Conservation (phyloP, 257 asterid genomes). For the Solanum pinnatisectum region DNA sequence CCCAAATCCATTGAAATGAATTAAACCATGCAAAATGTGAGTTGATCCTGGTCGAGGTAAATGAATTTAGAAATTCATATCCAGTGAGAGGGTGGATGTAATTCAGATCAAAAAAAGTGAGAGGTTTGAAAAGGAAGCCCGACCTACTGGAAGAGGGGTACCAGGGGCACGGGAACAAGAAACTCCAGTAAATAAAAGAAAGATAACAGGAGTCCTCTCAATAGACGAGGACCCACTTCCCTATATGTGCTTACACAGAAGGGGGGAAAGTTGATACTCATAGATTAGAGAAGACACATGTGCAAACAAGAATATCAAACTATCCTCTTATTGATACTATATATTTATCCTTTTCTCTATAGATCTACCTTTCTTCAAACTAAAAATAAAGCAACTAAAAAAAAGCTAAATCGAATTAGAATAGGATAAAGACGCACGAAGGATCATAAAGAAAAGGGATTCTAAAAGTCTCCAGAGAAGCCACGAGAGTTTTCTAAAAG, state of each 20-base stretch:
- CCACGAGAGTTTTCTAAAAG: background rate
- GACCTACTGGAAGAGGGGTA: background rate
- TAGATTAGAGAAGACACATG: background rate
- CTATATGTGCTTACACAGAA: background rate
- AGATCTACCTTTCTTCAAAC: background rate
- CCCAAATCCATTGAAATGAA: background rate
- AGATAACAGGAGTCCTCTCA: background rate
- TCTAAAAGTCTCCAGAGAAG: background rate
- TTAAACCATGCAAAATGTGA: background rate
- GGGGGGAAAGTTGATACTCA: background rate
- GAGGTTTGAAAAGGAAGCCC: background rate
- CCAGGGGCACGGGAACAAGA: background rate
- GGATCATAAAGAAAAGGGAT: background rate
- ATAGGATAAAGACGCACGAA: background rate
- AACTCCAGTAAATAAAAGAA: background rate
- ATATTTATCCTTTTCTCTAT: background rate
- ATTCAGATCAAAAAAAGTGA: too few species aligned
- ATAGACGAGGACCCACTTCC: background rate
- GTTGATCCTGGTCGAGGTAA: too few species aligned
- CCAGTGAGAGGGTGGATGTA: too few species aligned
- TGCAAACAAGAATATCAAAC: background rate
- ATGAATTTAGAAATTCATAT: too few species aligned
- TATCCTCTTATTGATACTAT: background rate
- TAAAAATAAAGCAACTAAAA: background rate
- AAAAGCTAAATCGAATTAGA: background rate